Evolutionary conservation across 371 early-diverging fungal species (phyloP).

Genomic region (Lichtheimia hyalospora): DNA sequence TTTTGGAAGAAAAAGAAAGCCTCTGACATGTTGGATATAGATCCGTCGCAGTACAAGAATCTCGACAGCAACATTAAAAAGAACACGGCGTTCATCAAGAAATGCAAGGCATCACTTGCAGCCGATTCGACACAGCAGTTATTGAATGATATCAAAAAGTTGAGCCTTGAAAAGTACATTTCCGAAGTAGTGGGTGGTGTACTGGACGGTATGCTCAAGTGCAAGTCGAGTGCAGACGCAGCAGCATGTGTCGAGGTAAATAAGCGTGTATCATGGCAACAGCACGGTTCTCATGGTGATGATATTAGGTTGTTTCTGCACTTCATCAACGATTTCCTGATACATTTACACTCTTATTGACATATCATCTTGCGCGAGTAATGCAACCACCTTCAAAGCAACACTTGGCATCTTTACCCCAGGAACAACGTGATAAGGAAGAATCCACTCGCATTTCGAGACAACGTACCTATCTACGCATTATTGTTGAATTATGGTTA

Average conservation of each 20-base stretch:
- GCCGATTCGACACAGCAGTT: slow-evolving; percentile 72
- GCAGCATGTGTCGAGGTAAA: slow-evolving; percentile 79
- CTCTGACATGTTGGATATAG: slow-evolving; percentile 8
- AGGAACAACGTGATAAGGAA: slow-evolving; percentile 86
- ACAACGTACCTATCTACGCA: slow-evolving; percentile 72
- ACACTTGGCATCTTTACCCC: slow-evolving; percentile 55
- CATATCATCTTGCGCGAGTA: slow-evolving; percentile 56
- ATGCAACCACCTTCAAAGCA: slow-evolving; percentile 54
- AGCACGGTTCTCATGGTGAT: neutral
- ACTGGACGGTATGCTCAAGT: slow-evolving; percentile 73
- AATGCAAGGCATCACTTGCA: slow-evolving; percentile 82
- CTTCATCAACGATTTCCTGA: slow-evolving; percentile 91
- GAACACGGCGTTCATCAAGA: slow-evolving; percentile 93
- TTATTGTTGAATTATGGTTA: slow-evolving; percentile 84
- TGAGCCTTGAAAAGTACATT: slow-evolving; percentile 95
- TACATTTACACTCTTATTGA: slow-evolving; percentile 72
- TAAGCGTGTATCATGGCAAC: neutral
- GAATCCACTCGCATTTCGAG: slow-evolving; percentile 71
- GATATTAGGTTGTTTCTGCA: slow-evolving; percentile 70
- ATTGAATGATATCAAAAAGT: slow-evolving; percentile 78
- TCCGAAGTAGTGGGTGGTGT: slow-evolving; percentile 88
- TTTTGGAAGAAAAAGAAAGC: neutral
- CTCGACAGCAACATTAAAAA: slow-evolving; percentile 97
- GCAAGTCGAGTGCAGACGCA: slow-evolving; percentile 74
- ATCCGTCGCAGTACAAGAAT: slow-evolving; percentile 40